Base-by-base conservation (phyloP, 2,329 filamentous ascomycete genomes). In the Scedosporium minutisporum region DNA sequence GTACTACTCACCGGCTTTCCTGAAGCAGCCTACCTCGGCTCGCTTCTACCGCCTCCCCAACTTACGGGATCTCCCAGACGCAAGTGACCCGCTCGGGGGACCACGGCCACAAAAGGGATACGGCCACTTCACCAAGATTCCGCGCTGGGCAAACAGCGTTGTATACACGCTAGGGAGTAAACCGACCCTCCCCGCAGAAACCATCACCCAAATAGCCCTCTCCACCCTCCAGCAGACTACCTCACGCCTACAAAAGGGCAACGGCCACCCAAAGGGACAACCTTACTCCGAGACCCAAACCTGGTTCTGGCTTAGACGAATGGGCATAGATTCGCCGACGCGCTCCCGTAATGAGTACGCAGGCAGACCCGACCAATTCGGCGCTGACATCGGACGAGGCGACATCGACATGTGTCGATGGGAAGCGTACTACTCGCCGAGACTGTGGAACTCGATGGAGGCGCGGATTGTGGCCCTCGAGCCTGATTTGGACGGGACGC, bases 1-100 rank as follows among this genome's bases (percentile, higher is more conserved):
- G 21, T 48, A 48, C 44, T 48, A 48, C 21, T 48, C 44, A 14
- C 44, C 21, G 16, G 44, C 9, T 48, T 48, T 48, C 21, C 44
- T 48, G 3, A 16, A 12, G 10, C 33, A 38, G 33, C 33, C 55
- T n/a, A 57, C 18, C 14, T 64, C 64, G 25, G 41, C 55, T 38
- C 63, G 55, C 12, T 65, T 65, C 44, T 64, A 64, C 27, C 64
- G 61, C 23, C 64, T 65, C 6, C 64, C 64, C 58, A 53, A 65
- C 58, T 27, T 64, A 44, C 44, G 48, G 60, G 63, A 64, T n/a
- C 61, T 65, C 3, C 58, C 63, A 6, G 63, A 65, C 58, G 61
- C 63, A 12, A 62, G 63, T 46, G 27, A 60, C 53, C 61, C 61
- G 16, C 53, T 64, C 4, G 27, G 7, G 12, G 41, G 55, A 38